Evolutionary conservation across 805 yeast species (phyloP), one percentile per base, ranked within the genome.

Genomic region (Yamadazyma insecticola): DNA sequence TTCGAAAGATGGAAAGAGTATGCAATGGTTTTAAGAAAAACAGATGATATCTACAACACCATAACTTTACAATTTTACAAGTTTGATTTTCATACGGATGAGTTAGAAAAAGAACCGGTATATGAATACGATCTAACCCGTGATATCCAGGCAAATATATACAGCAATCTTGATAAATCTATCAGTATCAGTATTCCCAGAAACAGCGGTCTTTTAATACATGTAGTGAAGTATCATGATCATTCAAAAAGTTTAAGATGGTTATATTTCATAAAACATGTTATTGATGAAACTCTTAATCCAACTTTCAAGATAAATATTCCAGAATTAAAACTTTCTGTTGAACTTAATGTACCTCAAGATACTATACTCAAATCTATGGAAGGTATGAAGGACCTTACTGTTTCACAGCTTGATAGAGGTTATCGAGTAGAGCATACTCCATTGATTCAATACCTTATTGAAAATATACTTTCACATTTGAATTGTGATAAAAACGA

Each of bases 1-100:
- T 39, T 67, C 7, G 89, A 84, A 35, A 58, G 87, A 28, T 87
- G 96, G 92, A 75, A 70, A 38, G 96, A 89, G 50, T 85, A 78
- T 48, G 60, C 76, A 16, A 81, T 83, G 2, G 86, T 83, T 2
- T 78, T 81, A 1, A 61, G 90, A 37, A 70, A 74, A n/a, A 76
- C 84, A 0, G 78, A 74, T 11, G 57, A 66, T 35, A n/a, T n/a
- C n/a, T n/a, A n/a, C n/a, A 28, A 47, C 0, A 55, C 60, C 0
- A 48, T 86, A 1, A 51, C 64, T 3, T 37, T 87, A 1, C 88
- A 87, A 45, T 73, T 88, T 37, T 81, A 76, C 54, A 70, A 68
- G 9, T 54, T 72, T 24, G 29, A 65, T 66, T n/a, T n/a, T n/a
- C n/a, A n/a, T n/a, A n/a, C n/a, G n/a, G 12, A 50, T 57, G 22